A percentile compares a stretch with the other conserved stretches of the same genome.
Evolutionary conservation across 164 flowering plant species (phyloP).

Genomic region (Warburgia ugandensis): DNA sequence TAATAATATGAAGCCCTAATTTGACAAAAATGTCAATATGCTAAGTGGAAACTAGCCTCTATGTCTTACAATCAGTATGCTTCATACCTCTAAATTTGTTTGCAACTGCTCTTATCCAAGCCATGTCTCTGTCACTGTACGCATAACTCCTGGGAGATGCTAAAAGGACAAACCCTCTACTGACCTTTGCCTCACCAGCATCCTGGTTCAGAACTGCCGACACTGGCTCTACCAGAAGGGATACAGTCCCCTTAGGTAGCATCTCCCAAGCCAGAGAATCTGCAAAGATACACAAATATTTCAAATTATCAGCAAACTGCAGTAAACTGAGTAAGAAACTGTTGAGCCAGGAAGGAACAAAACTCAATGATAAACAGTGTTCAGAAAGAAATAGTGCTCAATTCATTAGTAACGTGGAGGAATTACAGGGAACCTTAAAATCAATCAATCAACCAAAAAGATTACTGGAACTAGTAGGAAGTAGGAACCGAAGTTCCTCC

Average conservation of each 20-base stretch:
- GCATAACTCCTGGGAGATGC: slow-evolving; percentile 61
- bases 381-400: no score
- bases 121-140: slow-evolving; percentile 56
- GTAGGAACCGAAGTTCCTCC: no score
- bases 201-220: slow-evolving; percentile 11
- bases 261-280: slow-evolving; percentile 47
- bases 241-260: slow-evolving; percentile 56
- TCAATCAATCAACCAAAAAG: no score
- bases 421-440: no score
- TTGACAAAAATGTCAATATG: not conserved
- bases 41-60: no score
- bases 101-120: slow-evolving; percentile 62
- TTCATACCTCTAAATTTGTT: slow-evolving; percentile 27
- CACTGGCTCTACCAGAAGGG: slow-evolving; percentile 63
- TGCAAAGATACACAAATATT: slow-evolving; percentile 16
- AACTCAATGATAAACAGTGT: not conserved
- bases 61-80: not conserved
- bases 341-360: not conserved
- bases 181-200: slow-evolving; percentile 15
- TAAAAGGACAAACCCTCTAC: slow-evolving; percentile 53
- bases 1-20: not conserved
- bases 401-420: no score
- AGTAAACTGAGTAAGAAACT: not conserved
- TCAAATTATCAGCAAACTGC: not conserved
- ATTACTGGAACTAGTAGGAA: no score